Conservation (phyloP, 2,329 filamentous ascomycete genomes). For the Thermomyces lanuginosus region DNA sequence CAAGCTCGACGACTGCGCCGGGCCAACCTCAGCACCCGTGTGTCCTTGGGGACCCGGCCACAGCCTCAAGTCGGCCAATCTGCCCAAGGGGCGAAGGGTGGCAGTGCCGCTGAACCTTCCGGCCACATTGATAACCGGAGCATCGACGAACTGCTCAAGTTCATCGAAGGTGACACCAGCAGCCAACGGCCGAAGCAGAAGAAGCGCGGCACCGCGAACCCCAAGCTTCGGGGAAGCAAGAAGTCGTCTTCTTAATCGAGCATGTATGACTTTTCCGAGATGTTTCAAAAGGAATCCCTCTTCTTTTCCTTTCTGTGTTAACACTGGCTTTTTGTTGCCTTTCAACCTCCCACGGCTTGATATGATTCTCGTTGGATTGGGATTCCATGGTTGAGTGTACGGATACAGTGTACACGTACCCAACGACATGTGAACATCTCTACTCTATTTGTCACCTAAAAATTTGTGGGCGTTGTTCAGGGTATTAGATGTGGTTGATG, state of each 20-base stretch:
- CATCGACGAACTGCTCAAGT: conserved; percentile 85
- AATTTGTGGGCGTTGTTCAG: conserved; percentile 6
- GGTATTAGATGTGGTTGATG: no score
- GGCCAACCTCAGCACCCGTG: conserved; percentile 50
- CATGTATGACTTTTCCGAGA: conserved; percentile 2
- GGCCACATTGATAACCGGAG: conserved; percentile 54
- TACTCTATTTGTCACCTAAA: conserved; percentile 15
- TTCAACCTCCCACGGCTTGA: conserved; percentile 1
- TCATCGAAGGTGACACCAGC: conserved; percentile 59
- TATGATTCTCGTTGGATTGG: no score
- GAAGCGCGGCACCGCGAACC: conserved; percentile 28
- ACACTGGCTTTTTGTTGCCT: conserved; percentile 1
- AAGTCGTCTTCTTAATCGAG: conserved; percentile 15
- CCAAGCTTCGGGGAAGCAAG: conserved; percentile 29
- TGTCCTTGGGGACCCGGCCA: conserved; percentile 41
- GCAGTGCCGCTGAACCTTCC: conserved; percentile 21
- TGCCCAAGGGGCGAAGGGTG: conserved; percentile 30
- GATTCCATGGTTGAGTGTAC: conserved; percentile 7
- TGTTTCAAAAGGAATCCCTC: conserved; percentile 3
- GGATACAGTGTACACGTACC: conserved; percentile 6
- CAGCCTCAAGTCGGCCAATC: conserved; percentile 48
- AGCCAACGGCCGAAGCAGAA: conserved; percentile 28
- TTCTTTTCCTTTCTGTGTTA: conserved; percentile 3
- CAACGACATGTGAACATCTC: conserved; percentile 23
- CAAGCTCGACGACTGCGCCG: conserved; percentile 58